phyloP scores from a whole-genome alignment of 2,329 filamentous ascomycete species.

The Trichoderma lentiforme region DNA sequence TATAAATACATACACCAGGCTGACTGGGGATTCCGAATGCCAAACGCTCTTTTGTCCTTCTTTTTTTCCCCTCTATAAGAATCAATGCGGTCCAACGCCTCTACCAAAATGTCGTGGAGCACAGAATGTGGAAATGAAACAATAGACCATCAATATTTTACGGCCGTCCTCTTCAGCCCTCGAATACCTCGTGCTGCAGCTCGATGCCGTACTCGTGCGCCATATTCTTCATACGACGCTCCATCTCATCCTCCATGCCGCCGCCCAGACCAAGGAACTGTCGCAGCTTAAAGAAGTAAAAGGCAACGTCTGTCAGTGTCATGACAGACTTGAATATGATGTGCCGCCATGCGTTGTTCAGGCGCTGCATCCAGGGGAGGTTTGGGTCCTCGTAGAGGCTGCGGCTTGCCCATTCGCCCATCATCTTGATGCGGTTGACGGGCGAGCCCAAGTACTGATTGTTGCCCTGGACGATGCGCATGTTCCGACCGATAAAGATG shows the following conservation, averaged over 20 bases:
- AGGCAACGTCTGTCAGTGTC: conserved; percentile 72
- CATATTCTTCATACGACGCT: conserved; percentile 80
- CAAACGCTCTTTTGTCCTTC: conserved; percentile 6
- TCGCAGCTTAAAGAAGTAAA: conserved; percentile 74
- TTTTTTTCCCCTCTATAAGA: conserved; percentile 8
- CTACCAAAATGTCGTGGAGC: background rate
- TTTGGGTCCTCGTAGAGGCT: conserved; percentile 74
- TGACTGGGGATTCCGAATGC: background rate
- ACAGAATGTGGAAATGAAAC: background rate
- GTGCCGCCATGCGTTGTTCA: conserved; percentile 71
- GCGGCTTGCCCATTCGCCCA: conserved; percentile 81
- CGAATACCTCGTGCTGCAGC: conserved; percentile 82
- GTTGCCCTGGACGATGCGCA: conserved; percentile 90
- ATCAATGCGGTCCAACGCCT: conserved; percentile 12
- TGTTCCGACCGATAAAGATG: conserved; percentile 86
- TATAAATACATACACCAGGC: background rate
- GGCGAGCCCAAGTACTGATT: conserved; percentile 88
- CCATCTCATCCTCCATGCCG: conserved; percentile 93
- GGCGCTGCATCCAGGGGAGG: conserved; percentile 58
- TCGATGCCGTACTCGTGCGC: conserved; percentile 91
- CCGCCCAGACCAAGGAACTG: conserved; percentile 74
- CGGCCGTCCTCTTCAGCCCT: conserved; percentile 54
- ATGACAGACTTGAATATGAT: conserved; percentile 78
- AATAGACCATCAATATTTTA: background rate
- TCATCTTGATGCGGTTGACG: conserved; percentile 91